Percentiles rank a stretch among this genome's conserved stretches.
Conservation (phyloP, 805 yeast species). For the Starmera pachycereana region DNA sequence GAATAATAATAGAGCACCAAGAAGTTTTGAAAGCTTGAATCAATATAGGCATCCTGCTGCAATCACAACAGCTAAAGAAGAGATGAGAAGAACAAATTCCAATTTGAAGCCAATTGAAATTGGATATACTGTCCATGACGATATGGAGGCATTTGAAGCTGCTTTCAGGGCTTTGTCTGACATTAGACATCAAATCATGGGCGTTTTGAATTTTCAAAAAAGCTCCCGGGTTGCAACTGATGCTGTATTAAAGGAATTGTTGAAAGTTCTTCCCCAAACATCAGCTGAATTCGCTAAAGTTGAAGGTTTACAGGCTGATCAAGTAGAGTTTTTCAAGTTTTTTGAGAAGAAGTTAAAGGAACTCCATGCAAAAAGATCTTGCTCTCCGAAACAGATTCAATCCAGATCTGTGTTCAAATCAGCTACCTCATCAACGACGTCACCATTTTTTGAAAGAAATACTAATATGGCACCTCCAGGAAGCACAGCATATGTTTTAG, state of each 20-base stretch:
- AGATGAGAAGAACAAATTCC: constrained; percentile 16
- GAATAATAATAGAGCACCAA: constrained; percentile 1
- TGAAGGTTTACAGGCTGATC: constrained; percentile 19
- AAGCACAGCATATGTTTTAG: no score
- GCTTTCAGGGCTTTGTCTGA: constrained; percentile 24
- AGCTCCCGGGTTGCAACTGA: constrained; percentile 27
- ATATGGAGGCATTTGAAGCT: no score
- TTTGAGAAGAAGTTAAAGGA: constrained; percentile 27
- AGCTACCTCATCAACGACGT: no score
- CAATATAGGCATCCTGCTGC: constrained; percentile 14
- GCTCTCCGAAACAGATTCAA: no score
- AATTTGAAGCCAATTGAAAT: constrained; percentile 14
- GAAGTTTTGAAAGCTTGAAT: constrained; percentile 1
- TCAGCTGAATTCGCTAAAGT: constrained; percentile 34
- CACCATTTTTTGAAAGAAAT: no score
- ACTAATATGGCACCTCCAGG: no score
- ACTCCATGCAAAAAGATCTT: no score
- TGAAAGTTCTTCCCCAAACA: constrained; percentile 40
- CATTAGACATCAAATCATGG: constrained; percentile 32
- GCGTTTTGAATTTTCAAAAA: constrained; percentile 24
- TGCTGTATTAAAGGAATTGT: constrained; percentile 42
- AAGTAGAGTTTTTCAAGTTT: constrained; percentile 23
- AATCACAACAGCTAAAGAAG: constrained; percentile 12
- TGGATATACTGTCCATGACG: constrained; percentile 3
- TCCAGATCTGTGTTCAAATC: no score